Evolutionary conservation across 2,329 filamentous ascomycete species (phyloP).

Genomic region (Endocalyx cinctus): DNA sequence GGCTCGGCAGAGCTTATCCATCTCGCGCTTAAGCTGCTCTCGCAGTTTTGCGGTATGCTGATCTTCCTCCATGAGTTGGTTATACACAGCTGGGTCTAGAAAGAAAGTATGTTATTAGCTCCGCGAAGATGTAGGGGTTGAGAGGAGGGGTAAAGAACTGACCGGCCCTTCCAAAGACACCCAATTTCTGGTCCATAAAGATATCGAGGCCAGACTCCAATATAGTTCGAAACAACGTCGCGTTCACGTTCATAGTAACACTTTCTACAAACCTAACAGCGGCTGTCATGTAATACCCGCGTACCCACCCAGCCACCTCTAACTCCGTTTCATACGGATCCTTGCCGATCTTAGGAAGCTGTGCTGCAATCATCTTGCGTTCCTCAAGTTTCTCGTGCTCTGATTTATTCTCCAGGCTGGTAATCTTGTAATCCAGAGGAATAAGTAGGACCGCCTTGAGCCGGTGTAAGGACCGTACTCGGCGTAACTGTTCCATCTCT

Average conservation of each 20-base stretch:
- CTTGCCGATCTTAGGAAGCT: constrained; percentile 43
- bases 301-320: constrained; percentile 56
- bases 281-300: constrained; percentile 67
- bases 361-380: constrained; percentile 33
- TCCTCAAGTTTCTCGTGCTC: constrained; percentile 45
- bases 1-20: constrained; percentile 42
- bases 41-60: constrained; percentile 35
- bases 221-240: constrained; percentile 22
- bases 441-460: constrained; percentile 35
- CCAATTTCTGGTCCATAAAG: constrained; percentile 22
- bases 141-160: constrained; percentile 13
- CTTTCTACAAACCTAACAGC: constrained; percentile 59
- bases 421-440: constrained; percentile 29
- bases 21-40: constrained; percentile 37
- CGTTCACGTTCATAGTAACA: constrained; percentile 29
- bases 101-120: not conserved
- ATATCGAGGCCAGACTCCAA: constrained; percentile 16
- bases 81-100: constrained; percentile 30
- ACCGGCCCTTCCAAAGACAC: constrained; percentile 20
- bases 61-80: constrained; percentile 46
- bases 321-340: constrained; percentile 60
- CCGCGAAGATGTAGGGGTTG: constrained; percentile 3
- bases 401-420: constrained; percentile 34
- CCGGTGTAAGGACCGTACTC: constrained; percentile 46
- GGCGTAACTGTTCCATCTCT: constrained; percentile 41